Evolutionary conservation across 352 stramenopile species (phyloP).

Genomic region (Thraustochytrium sp.): DNA sequence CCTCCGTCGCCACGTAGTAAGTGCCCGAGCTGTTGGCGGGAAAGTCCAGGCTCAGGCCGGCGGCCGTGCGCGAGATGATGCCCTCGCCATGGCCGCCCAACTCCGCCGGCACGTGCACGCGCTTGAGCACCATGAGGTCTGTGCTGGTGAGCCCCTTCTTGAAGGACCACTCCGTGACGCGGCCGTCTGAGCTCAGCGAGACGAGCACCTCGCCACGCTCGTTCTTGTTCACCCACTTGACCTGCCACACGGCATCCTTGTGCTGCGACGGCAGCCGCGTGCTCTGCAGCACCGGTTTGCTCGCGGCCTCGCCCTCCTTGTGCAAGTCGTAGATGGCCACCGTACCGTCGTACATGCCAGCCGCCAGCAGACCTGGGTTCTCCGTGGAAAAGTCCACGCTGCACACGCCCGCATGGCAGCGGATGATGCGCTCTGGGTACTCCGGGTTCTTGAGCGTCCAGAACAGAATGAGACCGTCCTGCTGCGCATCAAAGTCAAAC

Average conservation of each 20-base stretch:
- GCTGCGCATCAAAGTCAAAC: constrained; percentile 37
- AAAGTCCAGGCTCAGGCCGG: constrained; percentile 70
- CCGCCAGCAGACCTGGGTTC: constrained; percentile 76
- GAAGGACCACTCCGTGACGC: constrained; percentile 83
- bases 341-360: constrained; percentile 77
- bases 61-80: constrained; percentile 64
- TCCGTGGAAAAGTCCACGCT: constrained; percentile 76
- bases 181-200: constrained; percentile 77
- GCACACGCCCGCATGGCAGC: constrained; percentile 64
- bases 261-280: constrained; percentile 53
- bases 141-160: constrained; percentile 80
- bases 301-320: constrained; percentile 54
- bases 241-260: constrained; percentile 80
- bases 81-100: constrained; percentile 62
- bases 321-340: constrained; percentile 82
- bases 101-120: constrained; percentile 52
- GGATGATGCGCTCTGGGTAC: constrained; percentile 78
- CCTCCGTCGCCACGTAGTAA: constrained; percentile 82
- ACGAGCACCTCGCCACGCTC: constrained; percentile 75
- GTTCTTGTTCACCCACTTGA: constrained; percentile 81
- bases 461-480: constrained; percentile 76
- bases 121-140: constrained; percentile 81
- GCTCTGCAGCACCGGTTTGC: constrained; percentile 54
- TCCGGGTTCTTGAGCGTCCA: constrained; percentile 85
- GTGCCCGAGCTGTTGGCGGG: constrained; percentile 64